Evolutionary conservation across 228 moss, liverwort and hornwort genomes (phyloP).

Genomic region (Sphagnum magellanicum): DNA sequence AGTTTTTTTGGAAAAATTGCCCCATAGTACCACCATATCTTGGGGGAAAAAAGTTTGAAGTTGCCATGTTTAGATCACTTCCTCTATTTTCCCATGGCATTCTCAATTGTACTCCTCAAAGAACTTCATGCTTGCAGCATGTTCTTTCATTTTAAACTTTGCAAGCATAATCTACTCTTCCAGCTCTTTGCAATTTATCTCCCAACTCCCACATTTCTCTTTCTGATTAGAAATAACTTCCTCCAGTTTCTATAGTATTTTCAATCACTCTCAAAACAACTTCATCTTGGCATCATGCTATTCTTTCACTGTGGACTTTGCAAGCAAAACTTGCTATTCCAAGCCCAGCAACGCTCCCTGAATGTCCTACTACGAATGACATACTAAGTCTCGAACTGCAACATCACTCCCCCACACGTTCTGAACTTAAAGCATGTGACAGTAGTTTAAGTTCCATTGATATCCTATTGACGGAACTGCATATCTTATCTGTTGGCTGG

Average conservation of each 20-base stretch:
- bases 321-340: constrained; percentile 21
- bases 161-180: constrained; percentile 17
- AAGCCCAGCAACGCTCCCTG: constrained; percentile 28
- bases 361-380: constrained; percentile 31
- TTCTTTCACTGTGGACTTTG: constrained; percentile 15
- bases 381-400: constrained; percentile 18
- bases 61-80: too few species aligned
- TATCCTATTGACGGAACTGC: constrained; percentile 19
- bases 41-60: too few species aligned
- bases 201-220: constrained; percentile 8
- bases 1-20: too few species aligned
- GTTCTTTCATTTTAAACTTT: constrained; percentile 13
- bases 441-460: background rate
- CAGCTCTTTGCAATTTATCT: constrained; percentile 5
- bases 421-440: too few species aligned
- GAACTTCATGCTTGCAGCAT: constrained; percentile 20
- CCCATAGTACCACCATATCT: too few species aligned
- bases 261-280: constrained; percentile 17
- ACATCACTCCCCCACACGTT: constrained; percentile 12
- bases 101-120: constrained; percentile 10
- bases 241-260: constrained; percentile 44
- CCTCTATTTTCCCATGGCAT: too few species aligned
- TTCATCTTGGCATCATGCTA: constrained; percentile 18
- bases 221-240: constrained; percentile 26
- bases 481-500: constrained; percentile 14